phyloP scores from a whole-genome alignment of 169 alveolate species.

The Pseudocohnilembus persalinus region DNA sequence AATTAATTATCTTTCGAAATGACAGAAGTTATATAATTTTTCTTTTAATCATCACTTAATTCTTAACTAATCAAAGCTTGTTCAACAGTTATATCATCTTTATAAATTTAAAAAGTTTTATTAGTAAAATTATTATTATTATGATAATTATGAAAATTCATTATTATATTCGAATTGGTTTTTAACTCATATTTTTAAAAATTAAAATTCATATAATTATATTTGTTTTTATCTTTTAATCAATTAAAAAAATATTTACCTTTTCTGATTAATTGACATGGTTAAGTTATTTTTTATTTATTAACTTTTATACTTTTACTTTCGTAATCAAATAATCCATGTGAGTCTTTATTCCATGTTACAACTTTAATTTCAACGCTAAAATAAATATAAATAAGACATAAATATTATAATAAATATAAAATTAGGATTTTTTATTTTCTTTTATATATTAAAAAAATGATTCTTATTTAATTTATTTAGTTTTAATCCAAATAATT shows the following conservation, averaged over 20 bases:
- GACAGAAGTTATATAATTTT: no score
- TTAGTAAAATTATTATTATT: no score
- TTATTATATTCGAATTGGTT: not conserved
- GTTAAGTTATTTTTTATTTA: constrained; percentile 37
- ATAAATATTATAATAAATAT: no score
- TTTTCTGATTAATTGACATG: constrained; percentile 46
- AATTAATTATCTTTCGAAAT: no score
- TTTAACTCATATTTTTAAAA: not conserved
- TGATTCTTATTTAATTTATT: no score
- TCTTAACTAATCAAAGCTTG: no score
- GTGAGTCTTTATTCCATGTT: constrained; percentile 71
- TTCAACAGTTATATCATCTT: no score
- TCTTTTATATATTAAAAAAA: no score
- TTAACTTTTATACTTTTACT: constrained; percentile 55
- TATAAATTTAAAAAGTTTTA: no score
- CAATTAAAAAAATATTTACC: constrained; percentile 23
- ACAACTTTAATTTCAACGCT: constrained; percentile 59
- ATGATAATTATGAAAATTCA: no score
- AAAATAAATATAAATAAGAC: not conserved
- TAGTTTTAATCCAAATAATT: not conserved
- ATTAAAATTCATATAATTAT: not conserved
- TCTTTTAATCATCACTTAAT: no score
- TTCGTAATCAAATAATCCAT: constrained; percentile 76
- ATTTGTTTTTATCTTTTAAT: constrained; percentile 10
- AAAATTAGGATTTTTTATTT: no score